Base-by-base conservation (phyloP, 2,329 filamentous ascomycete species). In the Xylariaceae sp. region DNA sequence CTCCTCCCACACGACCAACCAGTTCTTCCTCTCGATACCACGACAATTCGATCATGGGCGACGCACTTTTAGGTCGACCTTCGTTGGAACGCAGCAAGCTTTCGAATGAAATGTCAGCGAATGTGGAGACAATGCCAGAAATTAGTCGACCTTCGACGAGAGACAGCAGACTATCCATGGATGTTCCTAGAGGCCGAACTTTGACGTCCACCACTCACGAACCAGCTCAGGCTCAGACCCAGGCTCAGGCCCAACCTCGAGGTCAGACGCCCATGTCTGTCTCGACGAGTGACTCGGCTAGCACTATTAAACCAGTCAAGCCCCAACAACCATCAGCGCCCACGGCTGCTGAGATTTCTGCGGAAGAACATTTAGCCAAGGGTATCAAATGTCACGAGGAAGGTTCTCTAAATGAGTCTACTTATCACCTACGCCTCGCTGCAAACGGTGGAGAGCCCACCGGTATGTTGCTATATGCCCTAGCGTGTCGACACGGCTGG, bases 401-500 rank as follows among this genome's bases (percentile, higher is more conserved):
- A 51, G 93, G 93, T 15, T 88, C 89, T 9, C 78, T 96, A 35
- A 92, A 92, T 64, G 92, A 97, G 74, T 97, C 93, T 0, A 97
- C 94, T 0, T 99, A 97, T 71, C 94, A 99, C 72, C 82, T 99
- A 50, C 88, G 94, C 39, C 84, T 96, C 61, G 94, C 94, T 3
- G 93, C 94, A 0, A 86, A 87, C 67, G 87, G 90, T 58, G 90
- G 91, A 51, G 84, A 96, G 59, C 90, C 94, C 0, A 96, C 93
- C 0, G 94, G 88, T 18, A 99, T 99, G 94, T 83, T 99, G 10
- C 80, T 97, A 37, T 99, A 97, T 73, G 94, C 93, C 4, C 81
- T 99, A 41, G 94, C 94, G 9, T 97, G 93, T 71, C 85, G 94
- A 53, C 94, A 99, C 71, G 94, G 94, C 53, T 99, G 94, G 94